phyloP scores from a whole-genome alignment of 2,329 filamentous ascomycete genomes.

The Trichoderma aggressivum region DNA sequence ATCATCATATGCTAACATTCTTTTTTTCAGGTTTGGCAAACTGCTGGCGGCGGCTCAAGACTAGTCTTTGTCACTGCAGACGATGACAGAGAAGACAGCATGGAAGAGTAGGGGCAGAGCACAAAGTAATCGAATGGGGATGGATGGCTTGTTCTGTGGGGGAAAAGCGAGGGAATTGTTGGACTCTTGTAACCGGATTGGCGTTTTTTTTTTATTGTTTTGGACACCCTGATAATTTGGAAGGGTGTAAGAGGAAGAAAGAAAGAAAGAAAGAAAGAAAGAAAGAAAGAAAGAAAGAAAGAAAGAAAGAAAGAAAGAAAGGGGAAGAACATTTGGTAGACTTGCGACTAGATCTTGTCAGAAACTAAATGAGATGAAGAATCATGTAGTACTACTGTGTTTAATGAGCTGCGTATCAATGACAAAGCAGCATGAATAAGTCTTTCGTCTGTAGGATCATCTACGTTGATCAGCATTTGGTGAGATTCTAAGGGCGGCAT shows the following conservation, averaged over 20 bases:
- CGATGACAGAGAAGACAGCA: slow-evolving; percentile 48
- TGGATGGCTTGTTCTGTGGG: neutral
- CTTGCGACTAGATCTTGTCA: slow-evolving; percentile 11
- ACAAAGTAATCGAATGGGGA: neutral
- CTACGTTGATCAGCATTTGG: neutral
- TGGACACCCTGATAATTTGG: slow-evolving; percentile 19
- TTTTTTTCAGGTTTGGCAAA: slow-evolving; percentile 69
- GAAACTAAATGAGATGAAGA: slow-evolving; percentile 1
- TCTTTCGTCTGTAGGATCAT: neutral
- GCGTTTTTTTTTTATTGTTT: slow-evolving; percentile 29
- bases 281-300: too few species aligned
- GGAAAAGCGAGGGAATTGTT: slow-evolving; percentile 14
- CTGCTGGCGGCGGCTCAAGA: slow-evolving; percentile 64
- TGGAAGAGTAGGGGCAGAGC: slow-evolving; percentile 35
- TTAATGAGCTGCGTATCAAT: neutral
- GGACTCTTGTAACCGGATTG: slow-evolving; percentile 25
- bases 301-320: neutral
- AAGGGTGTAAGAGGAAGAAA: slow-evolving; percentile 2
- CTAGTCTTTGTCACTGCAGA: slow-evolving; percentile 66
- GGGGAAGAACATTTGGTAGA: slow-evolving; percentile 17
- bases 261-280: too few species aligned
- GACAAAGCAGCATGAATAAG: neutral
- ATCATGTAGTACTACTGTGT: neutral
- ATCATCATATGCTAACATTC: neutral
- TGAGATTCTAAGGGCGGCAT: slow-evolving; percentile 10